Evolutionary conservation across 306 rosid genomes (phyloP).

Genomic region (Arachis stenosperma): DNA sequence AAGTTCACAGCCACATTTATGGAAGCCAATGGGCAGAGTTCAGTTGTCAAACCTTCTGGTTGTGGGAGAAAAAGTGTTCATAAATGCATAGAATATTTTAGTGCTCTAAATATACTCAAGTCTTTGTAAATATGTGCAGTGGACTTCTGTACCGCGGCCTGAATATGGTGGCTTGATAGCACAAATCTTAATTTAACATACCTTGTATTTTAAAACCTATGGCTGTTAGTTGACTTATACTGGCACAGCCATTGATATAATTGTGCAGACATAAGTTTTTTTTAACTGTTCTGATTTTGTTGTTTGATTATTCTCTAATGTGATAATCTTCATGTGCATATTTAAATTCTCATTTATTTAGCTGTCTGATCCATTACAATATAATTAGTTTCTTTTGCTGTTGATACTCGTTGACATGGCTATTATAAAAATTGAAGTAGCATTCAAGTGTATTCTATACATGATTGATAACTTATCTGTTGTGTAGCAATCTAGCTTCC

Average conservation of each 20-base stretch:
- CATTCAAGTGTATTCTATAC: constrained; percentile 15
- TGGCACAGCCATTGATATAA: no score
- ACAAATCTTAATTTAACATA: background rate
- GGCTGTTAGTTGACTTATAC: background rate
- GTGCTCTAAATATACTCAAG: background rate
- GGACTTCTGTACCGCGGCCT: background rate
- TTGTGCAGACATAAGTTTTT: no score
- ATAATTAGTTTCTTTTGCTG: background rate
- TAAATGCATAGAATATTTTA: background rate
- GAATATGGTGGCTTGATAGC: background rate
- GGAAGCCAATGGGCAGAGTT: background rate
- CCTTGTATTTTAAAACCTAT: background rate
- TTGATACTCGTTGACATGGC: constrained; percentile 3
- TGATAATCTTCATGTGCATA: background rate
- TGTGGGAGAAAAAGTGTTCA: background rate
- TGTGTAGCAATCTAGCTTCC: constrained; percentile 12
- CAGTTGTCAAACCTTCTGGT: background rate
- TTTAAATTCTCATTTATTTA: constrained; percentile 2
- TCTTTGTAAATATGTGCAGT: background rate
- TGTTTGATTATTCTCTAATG: constrained; percentile 11
- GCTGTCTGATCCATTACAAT: background rate
- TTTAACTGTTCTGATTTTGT: background rate
- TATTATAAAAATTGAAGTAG: constrained; percentile 20
- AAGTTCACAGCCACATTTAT: background rate
- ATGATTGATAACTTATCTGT: constrained; percentile 10